Base-by-base conservation (phyloP, 495 filamentous ascomycete genomes). In the Penicillium simplicissimum region DNA sequence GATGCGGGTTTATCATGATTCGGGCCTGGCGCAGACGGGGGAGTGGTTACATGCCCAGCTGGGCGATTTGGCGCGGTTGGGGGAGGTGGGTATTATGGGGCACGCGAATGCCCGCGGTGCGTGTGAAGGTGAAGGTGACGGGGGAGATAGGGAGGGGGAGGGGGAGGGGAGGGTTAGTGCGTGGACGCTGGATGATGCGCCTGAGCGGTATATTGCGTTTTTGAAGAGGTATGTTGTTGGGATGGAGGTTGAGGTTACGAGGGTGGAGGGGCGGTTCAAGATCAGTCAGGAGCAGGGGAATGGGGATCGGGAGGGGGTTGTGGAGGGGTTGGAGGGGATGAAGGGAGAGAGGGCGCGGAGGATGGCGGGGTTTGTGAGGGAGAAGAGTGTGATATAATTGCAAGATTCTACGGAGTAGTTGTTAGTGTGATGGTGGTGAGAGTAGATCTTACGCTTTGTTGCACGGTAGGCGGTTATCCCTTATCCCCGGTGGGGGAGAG, bases 181-280 rank as follows among this genome's bases (percentile, higher is more conserved):
- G 14, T 83, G 82, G 82, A 69, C 67, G 42, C 77, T 84, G 6
- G 55, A 56, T 7, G 81, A 85, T 59, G 81, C 81, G 13, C 83
- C 83, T 10, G 64, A 57, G 33, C 61, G 66, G 10, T 85, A 80
- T 65, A 65, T 82, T 51, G 70, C 71, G 6, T 52, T 79, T 1
- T 59, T 84, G 61, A 74, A 76, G 70, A 83, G 80, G 69, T 71
- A 62, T 40, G 84, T 85, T 62, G 76, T 84, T 33, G 83, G 82
- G 0, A 72, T 85, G 25, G 68, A 76, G 61, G 74, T 85, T 37
- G 57, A 68, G 35, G 74, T 85, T 58, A 66, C 70, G 31, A 56
- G 74, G 0, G 62, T 85, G 36, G 78, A 75, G 58, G 82, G 83
- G 38, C 79, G 81, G 66, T 84, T 74, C 56, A 85, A 85, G 71